Base-by-base conservation (phyloP, 331 rosid species). In the Pyracantha coccinea region DNA sequence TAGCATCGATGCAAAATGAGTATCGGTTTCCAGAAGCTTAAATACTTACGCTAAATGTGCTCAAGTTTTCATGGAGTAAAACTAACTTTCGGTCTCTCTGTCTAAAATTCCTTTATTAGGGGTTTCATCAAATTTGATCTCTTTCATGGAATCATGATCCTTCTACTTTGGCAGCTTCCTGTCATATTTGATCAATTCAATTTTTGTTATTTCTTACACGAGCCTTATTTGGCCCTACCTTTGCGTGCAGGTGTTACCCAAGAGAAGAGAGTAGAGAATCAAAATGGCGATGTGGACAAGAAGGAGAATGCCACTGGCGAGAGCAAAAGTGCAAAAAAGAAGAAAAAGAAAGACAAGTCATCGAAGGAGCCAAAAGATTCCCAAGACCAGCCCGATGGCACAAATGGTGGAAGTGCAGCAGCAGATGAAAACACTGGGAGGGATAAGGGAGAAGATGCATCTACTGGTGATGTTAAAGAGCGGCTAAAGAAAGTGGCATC, bases 301-400 rank as follows among this genome's bases (percentile, higher is more conserved):
- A 87, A 84, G 78, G 92, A 84, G 44, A 84, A 68, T 73, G 68
- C 82, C 47, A 0, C 75, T 1, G 92, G 85, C 62, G 92, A 86
- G 80, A 83, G 87, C 88, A 90, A 88, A 80, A 77, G 47, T 77
- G 85, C 89, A 9, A 90, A 67, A 55, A 90, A 86, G 89, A 90
- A 90, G 89, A 90, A 90, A 65, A 90, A 88, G 89, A 90, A 90
- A 89, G 96, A 90, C 21, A 90, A 86, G 77, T 69, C 88, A 73
- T 54, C 71, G 2, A 90, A 90, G 88, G 96, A 88, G 83, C 78
- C 62, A 35, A 88, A 83, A 83, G 91, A 90, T 77, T 45, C 88
- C 8, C 88, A 81, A 35, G 92, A 83, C 53, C 91, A 79, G 68
- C 72, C 79, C 38, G 78, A 86, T 57, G 84, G 33, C 28, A 25